Conservation (phyloP, 352 stramenopile genomes). For the Globisporangium nagaii region DNA sequence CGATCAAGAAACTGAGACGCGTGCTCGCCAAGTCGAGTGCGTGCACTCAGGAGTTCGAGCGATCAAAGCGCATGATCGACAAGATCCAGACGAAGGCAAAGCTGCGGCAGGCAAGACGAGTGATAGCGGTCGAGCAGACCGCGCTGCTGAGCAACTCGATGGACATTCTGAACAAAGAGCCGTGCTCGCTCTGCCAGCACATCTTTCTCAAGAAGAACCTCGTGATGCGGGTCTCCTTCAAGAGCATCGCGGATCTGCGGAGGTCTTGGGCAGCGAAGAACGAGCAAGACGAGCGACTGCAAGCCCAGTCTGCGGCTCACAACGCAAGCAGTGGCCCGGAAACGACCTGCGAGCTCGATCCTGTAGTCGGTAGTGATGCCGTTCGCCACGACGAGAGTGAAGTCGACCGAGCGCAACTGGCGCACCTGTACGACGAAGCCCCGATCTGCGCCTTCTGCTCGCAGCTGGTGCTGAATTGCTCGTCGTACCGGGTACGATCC, state of each 20-base stretch:
- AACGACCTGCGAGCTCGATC: neutral
- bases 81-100: constrained; percentile 45
- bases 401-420: constrained; percentile 25
- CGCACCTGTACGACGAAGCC: constrained; percentile 55
- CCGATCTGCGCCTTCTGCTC: constrained; percentile 54
- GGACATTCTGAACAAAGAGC: constrained; percentile 40
- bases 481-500: constrained; percentile 33
- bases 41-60: constrained; percentile 52
- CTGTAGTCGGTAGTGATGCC: neutral
- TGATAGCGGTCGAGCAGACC: constrained; percentile 36
- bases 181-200: constrained; percentile 49
- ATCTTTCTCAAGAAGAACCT: constrained; percentile 57
- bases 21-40: constrained; percentile 57
- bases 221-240: constrained; percentile 51
- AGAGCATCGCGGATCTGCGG: constrained; percentile 54
- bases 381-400: neutral
- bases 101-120: constrained; percentile 24
- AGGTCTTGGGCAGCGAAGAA: constrained; percentile 25
- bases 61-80: constrained; percentile 37
- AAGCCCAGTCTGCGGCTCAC: neutral
- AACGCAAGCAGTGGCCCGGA: neutral
- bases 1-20: constrained; percentile 51
- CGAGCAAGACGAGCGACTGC: neutral
- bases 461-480: constrained; percentile 43
- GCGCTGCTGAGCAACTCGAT: constrained; percentile 44